These are phyloP conservation scores for Aspergillus persii DNA, from an alignment of 2,329 filamentous ascomycete genomes.

Conservation along the genomic window DNA sequence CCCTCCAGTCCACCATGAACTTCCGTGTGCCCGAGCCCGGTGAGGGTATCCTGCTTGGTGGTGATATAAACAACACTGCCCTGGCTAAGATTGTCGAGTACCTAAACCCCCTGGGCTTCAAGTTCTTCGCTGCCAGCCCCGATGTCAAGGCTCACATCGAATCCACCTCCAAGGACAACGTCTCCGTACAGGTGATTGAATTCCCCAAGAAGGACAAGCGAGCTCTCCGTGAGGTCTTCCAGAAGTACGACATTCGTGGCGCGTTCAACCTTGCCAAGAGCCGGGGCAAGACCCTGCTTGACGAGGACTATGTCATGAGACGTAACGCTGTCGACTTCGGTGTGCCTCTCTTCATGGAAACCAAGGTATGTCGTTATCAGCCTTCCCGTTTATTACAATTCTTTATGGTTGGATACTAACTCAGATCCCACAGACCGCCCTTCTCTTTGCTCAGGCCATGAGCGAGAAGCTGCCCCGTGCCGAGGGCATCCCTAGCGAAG, in stretches of 20 bases:
- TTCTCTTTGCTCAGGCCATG: slow-evolving; percentile 96
- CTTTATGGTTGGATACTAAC: slow-evolving; percentile 25
- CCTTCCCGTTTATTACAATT: background rate
- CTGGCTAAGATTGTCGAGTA: slow-evolving; percentile 81
- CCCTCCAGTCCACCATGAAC: slow-evolving; percentile 97
- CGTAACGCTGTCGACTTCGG: slow-evolving; percentile 98
- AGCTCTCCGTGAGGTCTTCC: slow-evolving; percentile 87
- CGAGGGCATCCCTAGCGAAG: slow-evolving; percentile 86
- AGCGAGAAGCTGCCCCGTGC: slow-evolving; percentile 87
- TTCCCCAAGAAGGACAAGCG: slow-evolving; percentile 97
- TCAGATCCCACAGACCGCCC: slow-evolving; percentile 66
- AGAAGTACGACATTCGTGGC: slow-evolving; percentile 94
- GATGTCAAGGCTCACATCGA: slow-evolving; percentile 84
- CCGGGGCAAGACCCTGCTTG: slow-evolving; percentile 77
- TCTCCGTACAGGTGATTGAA: slow-evolving; percentile 84
- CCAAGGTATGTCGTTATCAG: slow-evolving; percentile 65
- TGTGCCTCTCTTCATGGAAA: slow-evolving; percentile 97
- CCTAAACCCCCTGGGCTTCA: slow-evolving; percentile 86
- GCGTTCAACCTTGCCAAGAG: slow-evolving; percentile 90
- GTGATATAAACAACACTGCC: slow-evolving; percentile 68
- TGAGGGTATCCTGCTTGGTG: slow-evolving; percentile 92
- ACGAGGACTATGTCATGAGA: slow-evolving; percentile 98
- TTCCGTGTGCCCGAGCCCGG: slow-evolving; percentile 94
- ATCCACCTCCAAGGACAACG: slow-evolving; percentile 62
- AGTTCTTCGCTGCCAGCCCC: slow-evolving; percentile 80